Percentiles rank a stretch among this genome's conserved stretches.
phyloP scores from a whole-genome alignment of 2,329 filamentous ascomycete species.

The Botryotinia narcissicola region DNA sequence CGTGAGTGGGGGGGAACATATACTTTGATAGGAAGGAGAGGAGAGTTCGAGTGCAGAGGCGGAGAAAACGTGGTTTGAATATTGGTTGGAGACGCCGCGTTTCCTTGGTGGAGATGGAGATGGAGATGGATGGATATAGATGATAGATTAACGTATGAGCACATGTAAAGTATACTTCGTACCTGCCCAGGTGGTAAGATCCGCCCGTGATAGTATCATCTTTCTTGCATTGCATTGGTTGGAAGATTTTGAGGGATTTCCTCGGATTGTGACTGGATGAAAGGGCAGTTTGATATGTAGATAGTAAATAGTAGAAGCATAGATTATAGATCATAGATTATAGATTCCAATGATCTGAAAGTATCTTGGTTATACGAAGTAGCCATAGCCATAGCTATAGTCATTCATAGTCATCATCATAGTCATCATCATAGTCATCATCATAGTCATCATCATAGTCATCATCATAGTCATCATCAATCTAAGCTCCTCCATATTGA shows the following conservation, averaged over 20 bases:
- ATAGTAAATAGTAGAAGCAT: neutral
- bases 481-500: neutral
- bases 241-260: neutral
- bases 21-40: neutral
- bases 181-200: neutral
- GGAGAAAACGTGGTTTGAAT: neutral
- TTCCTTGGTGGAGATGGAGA: neutral
- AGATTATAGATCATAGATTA: no score
- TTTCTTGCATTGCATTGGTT: neutral
- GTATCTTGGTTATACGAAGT: neutral
- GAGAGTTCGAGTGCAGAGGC: neutral
- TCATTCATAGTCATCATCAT: no score
- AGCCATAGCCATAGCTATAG: neutral
- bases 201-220: neutral
- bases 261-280: neutral
- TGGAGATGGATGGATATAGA: neutral
- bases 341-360: neutral
- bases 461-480: neutral
- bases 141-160: neutral
- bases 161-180: neutral
- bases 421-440: neutral
- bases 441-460: neutral
- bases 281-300: neutral
- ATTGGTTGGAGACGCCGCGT: neutral
- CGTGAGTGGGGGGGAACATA: neutral